Evolutionary conservation across 2,329 filamentous ascomycete genomes (phyloP).

Genomic region (Fusarium sp.): DNA sequence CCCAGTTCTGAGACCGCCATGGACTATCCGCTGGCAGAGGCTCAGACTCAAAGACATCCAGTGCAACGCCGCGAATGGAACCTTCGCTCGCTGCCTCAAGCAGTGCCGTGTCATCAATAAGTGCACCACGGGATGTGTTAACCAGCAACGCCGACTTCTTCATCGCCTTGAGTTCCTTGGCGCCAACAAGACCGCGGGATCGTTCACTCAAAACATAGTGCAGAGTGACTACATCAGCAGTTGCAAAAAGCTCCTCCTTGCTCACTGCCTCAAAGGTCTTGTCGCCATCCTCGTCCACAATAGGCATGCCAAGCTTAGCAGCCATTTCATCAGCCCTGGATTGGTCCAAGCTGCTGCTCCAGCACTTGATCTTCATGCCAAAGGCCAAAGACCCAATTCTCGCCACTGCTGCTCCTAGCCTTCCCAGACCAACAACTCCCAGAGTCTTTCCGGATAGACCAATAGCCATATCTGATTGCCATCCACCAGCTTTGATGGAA

Average conservation of each 20-base stretch:
- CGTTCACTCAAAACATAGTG: conserved; percentile 3
- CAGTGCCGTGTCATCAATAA: background rate
- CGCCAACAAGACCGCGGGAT: background rate
- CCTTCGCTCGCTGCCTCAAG: background rate
- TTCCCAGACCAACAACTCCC: background rate
- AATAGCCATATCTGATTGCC: background rate
- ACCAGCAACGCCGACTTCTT: background rate
- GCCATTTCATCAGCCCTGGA: conserved; percentile 56
- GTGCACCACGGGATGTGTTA: background rate
- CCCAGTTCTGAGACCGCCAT: background rate
- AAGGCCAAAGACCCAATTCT: background rate
- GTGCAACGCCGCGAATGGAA: background rate
- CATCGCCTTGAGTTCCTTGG: background rate
- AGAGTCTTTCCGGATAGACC: background rate
- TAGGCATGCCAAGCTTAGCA: background rate
- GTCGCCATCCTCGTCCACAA: background rate
- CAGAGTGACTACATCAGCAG: conserved; percentile 1
- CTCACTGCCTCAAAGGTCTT: background rate
- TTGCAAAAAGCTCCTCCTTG: conserved; percentile 1
- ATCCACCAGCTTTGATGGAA: background rate
- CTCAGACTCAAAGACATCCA: background rate
- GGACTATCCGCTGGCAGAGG: background rate
- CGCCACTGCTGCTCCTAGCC: background rate
- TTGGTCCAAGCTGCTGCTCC: background rate
- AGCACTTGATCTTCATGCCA: background rate